These are phyloP conservation scores for Flagelloscypha sp. DNA, from an alignment of 768 basidiomycete genomes.

Conservation along the genomic window DNA sequence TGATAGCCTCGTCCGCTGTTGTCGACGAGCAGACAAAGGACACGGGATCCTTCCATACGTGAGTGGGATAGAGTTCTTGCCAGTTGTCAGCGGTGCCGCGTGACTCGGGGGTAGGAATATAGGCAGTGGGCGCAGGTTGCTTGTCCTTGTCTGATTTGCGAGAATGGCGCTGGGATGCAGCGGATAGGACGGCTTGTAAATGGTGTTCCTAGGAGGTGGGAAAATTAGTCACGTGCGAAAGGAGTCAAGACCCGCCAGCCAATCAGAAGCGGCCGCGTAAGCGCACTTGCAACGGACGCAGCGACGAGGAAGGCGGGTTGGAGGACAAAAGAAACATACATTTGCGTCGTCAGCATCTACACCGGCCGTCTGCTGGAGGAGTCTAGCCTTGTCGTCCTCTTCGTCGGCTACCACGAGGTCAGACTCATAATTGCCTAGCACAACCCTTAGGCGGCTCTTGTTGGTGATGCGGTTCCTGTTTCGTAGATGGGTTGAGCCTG, in stretches of 20 bases:
- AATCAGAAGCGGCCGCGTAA: constrained; percentile 42
- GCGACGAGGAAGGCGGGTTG: constrained; percentile 20
- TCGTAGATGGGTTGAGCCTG: too few species aligned
- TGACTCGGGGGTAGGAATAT: constrained; percentile 91
- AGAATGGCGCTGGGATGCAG: constrained; percentile 39
- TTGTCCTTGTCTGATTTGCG: constrained; percentile 23
- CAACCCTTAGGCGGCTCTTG: constrained; percentile 83
- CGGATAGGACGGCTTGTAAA: constrained; percentile 48
- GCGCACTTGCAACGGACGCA: constrained; percentile 20
- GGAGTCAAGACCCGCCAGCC: constrained; percentile 37
- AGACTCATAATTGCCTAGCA: constrained; percentile 73
- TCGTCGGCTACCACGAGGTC: constrained; percentile 77
- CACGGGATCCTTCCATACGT: constrained; percentile 67
- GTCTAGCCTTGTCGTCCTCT: constrained; percentile 78
- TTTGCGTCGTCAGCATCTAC: constrained; percentile 92
- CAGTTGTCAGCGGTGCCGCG: constrained; percentile 75
- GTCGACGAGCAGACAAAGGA: constrained; percentile 77
- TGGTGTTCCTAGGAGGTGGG: constrained; percentile 43
- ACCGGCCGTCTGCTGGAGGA: constrained; percentile 73
- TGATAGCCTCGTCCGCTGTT: constrained; percentile 71
- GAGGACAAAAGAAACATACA: constrained; percentile 50
- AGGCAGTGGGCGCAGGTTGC: constrained; percentile 43
- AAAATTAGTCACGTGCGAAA: constrained; percentile 47
- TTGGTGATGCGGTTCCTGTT: constrained; percentile 89
- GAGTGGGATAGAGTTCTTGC: constrained; percentile 61